Evolutionary conservation across 257 asterid genomes (phyloP), one percentile per base, ranked within the genome.

Genomic region (Mentha longifolia): DNA sequence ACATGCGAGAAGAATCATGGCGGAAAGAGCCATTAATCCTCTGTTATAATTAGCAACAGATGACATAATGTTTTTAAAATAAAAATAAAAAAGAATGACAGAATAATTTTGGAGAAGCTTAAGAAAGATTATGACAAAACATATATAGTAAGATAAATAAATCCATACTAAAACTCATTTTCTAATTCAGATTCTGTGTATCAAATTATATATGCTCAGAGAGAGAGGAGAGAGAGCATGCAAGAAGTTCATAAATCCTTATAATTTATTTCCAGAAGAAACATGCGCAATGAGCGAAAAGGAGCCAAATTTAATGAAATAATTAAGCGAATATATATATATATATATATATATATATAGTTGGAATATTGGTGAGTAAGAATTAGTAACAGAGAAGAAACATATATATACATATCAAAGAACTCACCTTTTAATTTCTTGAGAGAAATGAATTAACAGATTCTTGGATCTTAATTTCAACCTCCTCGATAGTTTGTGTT

Each of bases 161-260:
- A 22, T 22, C 25, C 25, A 22, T 22, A 22, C 25, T 22, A 22
- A 22, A 22, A 22, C 25, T 22, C 25, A 22, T 22, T 22, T 1
- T 22, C 25, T 22, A 22, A 22, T 22, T 22, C 25, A 22, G 25
- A 22, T 22, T 0, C 2, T 22, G 25, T 22, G 25, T n/a, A n/a
- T n/a, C n/a, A n/a, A n/a, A n/a, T n/a, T 22, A 22, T 22, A 22
- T 22, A 22, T 22, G 25, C 25, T 1, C 37, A 19, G 33, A 19
- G 31, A 19, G 33, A n/a, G n/a, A n/a, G 17, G 59, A 52, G 59
- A 52, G 60, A 20, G 35, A 54, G 60, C 60, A 54, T 54, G 60
- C 60, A 54, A 22, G 28, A 54, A 20, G 7, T 54, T 20, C 6
- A 14, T 9, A 9, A 22, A 22, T 9, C 35, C 33, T 9, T 20